phyloP scores from a whole-genome alignment of 2,329 filamentous ascomycete genomes.

The Aspergillus sp. region DNA sequence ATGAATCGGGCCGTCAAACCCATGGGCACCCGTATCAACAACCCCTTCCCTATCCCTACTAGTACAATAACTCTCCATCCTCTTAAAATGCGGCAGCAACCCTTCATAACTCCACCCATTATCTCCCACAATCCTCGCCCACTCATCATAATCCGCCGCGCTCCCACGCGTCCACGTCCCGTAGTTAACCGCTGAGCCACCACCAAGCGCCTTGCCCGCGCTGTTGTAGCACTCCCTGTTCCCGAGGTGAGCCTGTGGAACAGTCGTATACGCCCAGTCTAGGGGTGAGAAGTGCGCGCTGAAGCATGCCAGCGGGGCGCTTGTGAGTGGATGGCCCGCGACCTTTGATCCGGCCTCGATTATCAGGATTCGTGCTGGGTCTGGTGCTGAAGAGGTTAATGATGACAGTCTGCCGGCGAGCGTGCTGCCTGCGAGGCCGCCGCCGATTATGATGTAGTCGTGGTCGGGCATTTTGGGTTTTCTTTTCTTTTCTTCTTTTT shows the following conservation, averaged over 20 bases:
- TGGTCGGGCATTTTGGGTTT: neutral
- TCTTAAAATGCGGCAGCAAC: conserved; percentile 49
- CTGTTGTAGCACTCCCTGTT: conserved; percentile 26
- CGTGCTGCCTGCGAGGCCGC: conserved; percentile 29
- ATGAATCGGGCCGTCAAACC: conserved; percentile 29
- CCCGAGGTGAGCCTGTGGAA: conserved; percentile 30
- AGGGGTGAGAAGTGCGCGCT: conserved; percentile 26
- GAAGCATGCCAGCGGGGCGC: conserved; percentile 13
- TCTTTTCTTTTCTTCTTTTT: no score
- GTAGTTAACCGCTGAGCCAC: conserved; percentile 44
- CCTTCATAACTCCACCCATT: conserved; percentile 47
- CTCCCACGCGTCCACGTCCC: conserved; percentile 47
- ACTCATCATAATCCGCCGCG: conserved; percentile 47
- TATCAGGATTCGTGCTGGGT: conserved; percentile 21
- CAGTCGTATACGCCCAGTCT: conserved; percentile 33
- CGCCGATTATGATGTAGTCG: conserved; percentile 30
- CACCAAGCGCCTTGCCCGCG: conserved; percentile 43
- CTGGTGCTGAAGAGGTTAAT: neutral
- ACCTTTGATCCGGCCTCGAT: conserved; percentile 34
- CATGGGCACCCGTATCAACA: conserved; percentile 20
- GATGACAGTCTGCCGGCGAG: conserved; percentile 29
- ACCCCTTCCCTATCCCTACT: conserved; percentile 14
- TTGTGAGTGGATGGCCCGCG: conserved; percentile 2
- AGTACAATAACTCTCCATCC: conserved; percentile 35
- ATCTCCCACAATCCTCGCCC: conserved; percentile 45